phyloP scores from a whole-genome alignment of 1,284 basidiomycete species.

The Erythrobasidium hasegawianum region DNA sequence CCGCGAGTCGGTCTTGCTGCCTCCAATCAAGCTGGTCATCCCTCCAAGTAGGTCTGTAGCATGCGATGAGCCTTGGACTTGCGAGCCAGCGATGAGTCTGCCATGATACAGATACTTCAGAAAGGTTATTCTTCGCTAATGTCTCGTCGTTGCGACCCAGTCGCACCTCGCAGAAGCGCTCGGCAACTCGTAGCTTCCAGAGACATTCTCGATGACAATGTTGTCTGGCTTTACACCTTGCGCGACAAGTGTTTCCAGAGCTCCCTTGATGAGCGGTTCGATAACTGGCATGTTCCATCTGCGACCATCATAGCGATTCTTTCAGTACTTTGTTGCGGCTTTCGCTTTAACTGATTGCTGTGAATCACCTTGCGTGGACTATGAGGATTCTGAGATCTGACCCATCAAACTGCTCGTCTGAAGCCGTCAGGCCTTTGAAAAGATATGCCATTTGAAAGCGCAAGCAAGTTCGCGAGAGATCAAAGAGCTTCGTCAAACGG shows the following conservation, averaged over 20 bases:
- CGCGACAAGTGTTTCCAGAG: constrained; percentile 38
- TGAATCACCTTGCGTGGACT: constrained; percentile 64
- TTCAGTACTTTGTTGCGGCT: neutral
- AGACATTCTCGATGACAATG: constrained; percentile 85
- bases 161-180: constrained; percentile 55
- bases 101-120: neutral
- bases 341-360: neutral
- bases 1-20: constrained; percentile 46
- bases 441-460: constrained; percentile 9
- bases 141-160: neutral
- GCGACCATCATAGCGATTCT: neutral
- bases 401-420: constrained; percentile 66
- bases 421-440: constrained; percentile 70
- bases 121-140: constrained; percentile 41
- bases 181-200: constrained; percentile 91
- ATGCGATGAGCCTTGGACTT: constrained; percentile 67
- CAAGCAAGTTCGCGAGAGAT: neutral
- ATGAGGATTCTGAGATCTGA: constrained; percentile 76
- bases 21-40: constrained; percentile 43
- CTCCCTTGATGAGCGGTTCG: constrained; percentile 41
- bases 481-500: neutral
- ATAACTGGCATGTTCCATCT: constrained; percentile 46
- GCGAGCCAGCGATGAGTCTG: constrained; percentile 79
- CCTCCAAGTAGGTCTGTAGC: constrained; percentile 76
- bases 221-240: constrained; percentile 82